Base-by-base conservation (phyloP, 371 early-diverging fungal genomes). In the Neoconidiobolus thromboides region DNA sequence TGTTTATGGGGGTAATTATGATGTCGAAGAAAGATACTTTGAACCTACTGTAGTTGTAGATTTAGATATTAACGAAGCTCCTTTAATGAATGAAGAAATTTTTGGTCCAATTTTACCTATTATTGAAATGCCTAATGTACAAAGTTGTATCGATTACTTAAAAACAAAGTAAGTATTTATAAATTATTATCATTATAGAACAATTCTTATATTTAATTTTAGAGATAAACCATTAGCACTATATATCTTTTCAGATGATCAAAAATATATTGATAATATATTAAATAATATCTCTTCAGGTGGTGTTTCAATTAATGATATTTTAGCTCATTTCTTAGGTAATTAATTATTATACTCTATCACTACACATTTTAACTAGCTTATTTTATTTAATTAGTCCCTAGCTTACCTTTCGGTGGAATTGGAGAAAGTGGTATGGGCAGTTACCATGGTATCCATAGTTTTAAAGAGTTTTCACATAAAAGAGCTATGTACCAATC, bases 51-150 rank as follows among this genome's bases (percentile, higher is more conserved):
- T 87, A 7, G 70, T 89, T 2, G 62, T 68, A 14, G 71, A 79
- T n/a, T 76, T 86, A 9, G 67, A 66, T 50, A 53, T 44, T 67
- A 62, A 73, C 12, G 73, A 76, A 40, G 69, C 67, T 62, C 62
- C 66, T 10, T 62, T 87, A 58, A 85, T 89, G 86, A 62, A 73
- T 43, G 77, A 82, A 37, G 89, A 90, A 62, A 67, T 90, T 43
- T 89, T 91, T 75, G 91, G 87, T 3, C 96, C 96, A 1, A 65
- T 94, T 49, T 70, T 96, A 64, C 92, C 92, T 4, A 72, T 94
- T 52, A 62, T 96, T 41, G 75, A 77, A 37, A 77, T 81, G 53
- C 76, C 79, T 3, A 70, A 72, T 38, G 58, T 85, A 10, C 81
- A 91, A 7, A 89, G 86, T 46, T 86, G 84, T 42, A 71, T 92